Evolutionary conservation across 2,329 filamentous ascomycete species (phyloP), one percentile per base, ranked within the genome.

Genomic region (Colletotrichum liriopes): DNA sequence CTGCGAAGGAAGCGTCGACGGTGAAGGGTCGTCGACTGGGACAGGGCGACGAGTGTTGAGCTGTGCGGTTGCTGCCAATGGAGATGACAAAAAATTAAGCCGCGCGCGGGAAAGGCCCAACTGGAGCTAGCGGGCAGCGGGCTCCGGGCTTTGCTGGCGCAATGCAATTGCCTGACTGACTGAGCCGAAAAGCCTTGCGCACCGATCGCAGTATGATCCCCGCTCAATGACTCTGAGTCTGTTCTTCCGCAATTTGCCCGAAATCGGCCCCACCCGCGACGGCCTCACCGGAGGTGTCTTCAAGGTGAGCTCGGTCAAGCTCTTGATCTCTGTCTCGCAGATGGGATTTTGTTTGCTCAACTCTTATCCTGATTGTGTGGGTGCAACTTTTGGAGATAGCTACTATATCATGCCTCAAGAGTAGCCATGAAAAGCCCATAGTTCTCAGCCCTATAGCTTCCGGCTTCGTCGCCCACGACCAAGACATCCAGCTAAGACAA

Each of bases 71-170:
- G 59, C 70, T 65, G 60, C 70, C 54, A 60, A 49, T 55, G 54
- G 47, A 55, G 66, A 65, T 68, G 65, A 62, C 65, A 72, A 72
- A 72, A 72, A 72, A 69, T 65, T 69, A 72, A 61, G 65, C 59
- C 52, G 70, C 65, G 70, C 70, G 65, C 66, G 49, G 64, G 65
- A 72, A 67, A 65, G 59, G 59, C 63, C 63, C 58, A 70, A 52
- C 65, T 72, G 54, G 66, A 69, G 59, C 69, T 72, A 72, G 39
- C 69, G 54, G 59, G 52, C 32, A 63, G 69, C 69, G 69, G 69
- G 64, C 51, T 63, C 51, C 69, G 65, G 54, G 70, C 65, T 72
- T 72, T 69, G 70, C 60, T 72, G 65, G 70, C 65, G 70, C 65
- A 70, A 65, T 59, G 60, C 65, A 66, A 72, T 56, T 72, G 69